These are phyloP conservation scores for Candida golubevii DNA, from an alignment of 805 yeast species.

Conservation along the genomic window DNA sequence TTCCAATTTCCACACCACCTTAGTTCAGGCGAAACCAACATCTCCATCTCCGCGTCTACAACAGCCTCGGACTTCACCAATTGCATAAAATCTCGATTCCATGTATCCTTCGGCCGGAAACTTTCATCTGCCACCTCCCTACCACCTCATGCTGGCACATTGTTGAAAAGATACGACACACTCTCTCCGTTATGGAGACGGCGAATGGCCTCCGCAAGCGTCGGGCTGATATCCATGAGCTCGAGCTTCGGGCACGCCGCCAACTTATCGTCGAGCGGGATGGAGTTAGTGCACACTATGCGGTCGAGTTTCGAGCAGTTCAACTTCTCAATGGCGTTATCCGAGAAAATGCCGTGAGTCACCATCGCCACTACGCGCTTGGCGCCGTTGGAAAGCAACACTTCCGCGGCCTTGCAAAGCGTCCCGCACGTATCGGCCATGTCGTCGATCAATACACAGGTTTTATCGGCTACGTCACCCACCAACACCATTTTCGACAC, in stretches of 20 bases:
- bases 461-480: constrained; percentile 84
- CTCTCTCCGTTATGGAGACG: constrained; percentile 96
- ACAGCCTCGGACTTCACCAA: too few relatives aligned
- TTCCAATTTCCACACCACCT: too few relatives aligned
- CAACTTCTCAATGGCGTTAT: constrained; percentile 72
- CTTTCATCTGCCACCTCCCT: too few relatives aligned
- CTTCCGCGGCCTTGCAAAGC: constrained; percentile 88
- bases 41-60: too few relatives aligned
- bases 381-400: constrained; percentile 77
- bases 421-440: constrained; percentile 99
- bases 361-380: constrained; percentile 85
- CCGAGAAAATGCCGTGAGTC: constrained; percentile 92
- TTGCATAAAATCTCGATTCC: too few relatives aligned
- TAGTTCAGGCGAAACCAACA: too few relatives aligned
- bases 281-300: constrained; percentile 90
- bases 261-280: constrained; percentile 70
- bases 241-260: constrained; percentile 64
- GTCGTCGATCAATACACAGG: constrained; percentile 87
- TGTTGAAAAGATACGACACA: constrained; percentile 78
- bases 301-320: constrained; percentile 60
- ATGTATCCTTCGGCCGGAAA: too few relatives aligned
- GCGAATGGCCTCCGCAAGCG: constrained; percentile 89
- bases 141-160: constrained; percentile 33
- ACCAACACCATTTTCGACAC: constrained; percentile 93
- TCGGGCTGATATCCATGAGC: constrained; percentile 78